Evolutionary conservation across 1,139 yeast genomes (phyloP).

Genomic region (Suhomyces kunorum): DNA sequence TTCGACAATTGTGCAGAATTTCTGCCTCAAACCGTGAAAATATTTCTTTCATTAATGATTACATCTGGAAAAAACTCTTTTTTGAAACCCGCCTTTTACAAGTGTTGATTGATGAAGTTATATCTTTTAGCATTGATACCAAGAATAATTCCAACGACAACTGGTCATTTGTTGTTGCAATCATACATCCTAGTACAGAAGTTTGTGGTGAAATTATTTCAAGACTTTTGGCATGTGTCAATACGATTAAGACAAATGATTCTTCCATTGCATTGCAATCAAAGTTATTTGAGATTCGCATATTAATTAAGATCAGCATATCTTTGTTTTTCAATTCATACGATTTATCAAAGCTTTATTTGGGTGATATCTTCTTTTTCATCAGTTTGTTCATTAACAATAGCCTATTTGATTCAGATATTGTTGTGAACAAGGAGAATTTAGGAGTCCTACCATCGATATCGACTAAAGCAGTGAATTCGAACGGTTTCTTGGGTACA

Average conservation of each 20-base stretch:
- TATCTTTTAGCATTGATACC: conserved; percentile 72
- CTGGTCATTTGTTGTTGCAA: conserved; percentile 63
- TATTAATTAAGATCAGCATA: conserved; percentile 65
- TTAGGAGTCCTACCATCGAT: background rate
- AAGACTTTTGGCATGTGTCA: conserved; percentile 53
- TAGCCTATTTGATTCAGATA: conserved; percentile 54
- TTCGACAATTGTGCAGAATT: conserved; percentile 63
- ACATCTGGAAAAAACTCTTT: conserved; percentile 72
- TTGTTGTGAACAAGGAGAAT: background rate
- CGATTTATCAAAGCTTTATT: conserved; percentile 60
- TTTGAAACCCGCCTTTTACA: conserved; percentile 60
- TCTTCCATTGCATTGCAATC: conserved; percentile 62
- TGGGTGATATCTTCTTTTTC: conserved; percentile 73
- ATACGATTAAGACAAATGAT: conserved; percentile 47
- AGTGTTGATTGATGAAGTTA: conserved; percentile 68
- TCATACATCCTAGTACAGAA: conserved; percentile 73
- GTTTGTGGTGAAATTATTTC: conserved; percentile 67
- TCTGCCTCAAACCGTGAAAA: conserved; percentile 52
- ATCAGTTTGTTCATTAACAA: conserved; percentile 73
- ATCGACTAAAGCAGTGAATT: background rate
- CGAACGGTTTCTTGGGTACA: background rate
- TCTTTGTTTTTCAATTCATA: conserved; percentile 74
- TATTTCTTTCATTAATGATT: conserved; percentile 43
- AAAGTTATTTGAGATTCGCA: conserved; percentile 71
- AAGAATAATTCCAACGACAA: conserved; percentile 65